Conservation (phyloP, 2,329 filamentous ascomycete genomes). For the Polytolypa hystricis region DNA sequence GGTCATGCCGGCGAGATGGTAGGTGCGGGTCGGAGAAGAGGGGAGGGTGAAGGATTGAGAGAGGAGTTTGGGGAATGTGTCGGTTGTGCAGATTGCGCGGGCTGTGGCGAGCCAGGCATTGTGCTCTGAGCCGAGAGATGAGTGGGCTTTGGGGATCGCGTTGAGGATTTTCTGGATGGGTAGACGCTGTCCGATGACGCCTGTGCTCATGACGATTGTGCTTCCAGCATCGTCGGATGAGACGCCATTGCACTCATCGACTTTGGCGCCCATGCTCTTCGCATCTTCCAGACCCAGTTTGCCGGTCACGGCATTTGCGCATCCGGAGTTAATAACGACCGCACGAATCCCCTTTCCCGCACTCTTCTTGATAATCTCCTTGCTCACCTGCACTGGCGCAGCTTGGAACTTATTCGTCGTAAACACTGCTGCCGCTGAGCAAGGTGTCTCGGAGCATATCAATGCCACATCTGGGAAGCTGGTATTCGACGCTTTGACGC, state of each 20-base stretch:
- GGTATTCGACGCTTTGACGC: slow-evolving; percentile 87
- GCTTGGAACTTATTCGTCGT: slow-evolving; percentile 98
- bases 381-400: slow-evolving; percentile 80
- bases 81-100: slow-evolving; percentile 91
- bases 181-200: slow-evolving; percentile 91
- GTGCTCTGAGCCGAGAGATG: slow-evolving; percentile 61
- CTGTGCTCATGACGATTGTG: slow-evolving; percentile 97
- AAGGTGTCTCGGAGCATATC: slow-evolving; percentile 75
- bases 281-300: slow-evolving; percentile 84
- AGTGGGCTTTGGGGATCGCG: slow-evolving; percentile 66
- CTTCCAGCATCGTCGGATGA: slow-evolving; percentile 35
- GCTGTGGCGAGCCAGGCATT: slow-evolving; percentile 79
- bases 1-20: slow-evolving; percentile 84
- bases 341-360: slow-evolving; percentile 61
- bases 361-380: slow-evolving; percentile 56
- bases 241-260: slow-evolving; percentile 54
- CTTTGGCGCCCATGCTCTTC: slow-evolving; percentile 64
- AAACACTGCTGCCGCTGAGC: slow-evolving; percentile 82
- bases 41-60: slow-evolving; percentile 77
- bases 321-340: slow-evolving; percentile 88
- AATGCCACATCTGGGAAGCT: slow-evolving; percentile 84
- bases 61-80: slow-evolving; percentile 93
- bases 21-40: slow-evolving; percentile 62
- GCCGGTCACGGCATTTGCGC: slow-evolving; percentile 93
- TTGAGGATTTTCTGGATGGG: slow-evolving; percentile 83